Evolutionary conservation across 371 early-diverging fungal species (phyloP), one percentile per base, ranked within the genome.

Genomic region (Rhizopus delemar): DNA sequence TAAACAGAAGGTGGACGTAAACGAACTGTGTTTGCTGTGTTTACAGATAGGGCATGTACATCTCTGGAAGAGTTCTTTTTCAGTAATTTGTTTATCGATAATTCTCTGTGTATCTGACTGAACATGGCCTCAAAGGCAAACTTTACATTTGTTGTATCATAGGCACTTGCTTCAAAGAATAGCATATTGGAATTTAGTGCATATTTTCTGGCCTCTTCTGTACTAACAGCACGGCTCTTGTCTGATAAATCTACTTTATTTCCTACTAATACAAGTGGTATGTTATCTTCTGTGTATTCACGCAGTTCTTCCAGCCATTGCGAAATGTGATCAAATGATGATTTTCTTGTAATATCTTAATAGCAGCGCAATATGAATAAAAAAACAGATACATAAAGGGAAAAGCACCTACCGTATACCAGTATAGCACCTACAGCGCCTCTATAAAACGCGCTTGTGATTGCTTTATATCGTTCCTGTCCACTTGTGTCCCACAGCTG

Each of bases 221-320:
- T 77, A 6, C 83, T 65, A 3, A 74, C 71, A 4, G 68, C 68
- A 43, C 79, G 65, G 11, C 49, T 65, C 2, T 51, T 88, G 49
- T 93, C 93, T 48, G 84, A 83, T 75, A 98, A 82, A 81, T 99
- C 99, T 54, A 94, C 86, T 82, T 99, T 99, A 86, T 99, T 99
- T 55, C 99, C 99, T 32, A 99, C 90, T 51, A 99, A 72, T 67
- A 99, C 86, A 80, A 98, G 93, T 77, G 95, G 93, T 57, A 88
- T 85, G 39, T 77, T 90, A 67, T 95, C 94, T 33, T 89, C 90
- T 34, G 96, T 98, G 72, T 98, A 94, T 65, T 95, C 93, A 67
- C 93, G 92, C 67, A 99, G 93, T 72, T 99, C 98, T 53, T 92
- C 85, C 36, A 99, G 84, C 99, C 99, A 99, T 66, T 93, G 87